Conservation (phyloP, 73 alveolate species). For the Paramecium octaurelia region DNA sequence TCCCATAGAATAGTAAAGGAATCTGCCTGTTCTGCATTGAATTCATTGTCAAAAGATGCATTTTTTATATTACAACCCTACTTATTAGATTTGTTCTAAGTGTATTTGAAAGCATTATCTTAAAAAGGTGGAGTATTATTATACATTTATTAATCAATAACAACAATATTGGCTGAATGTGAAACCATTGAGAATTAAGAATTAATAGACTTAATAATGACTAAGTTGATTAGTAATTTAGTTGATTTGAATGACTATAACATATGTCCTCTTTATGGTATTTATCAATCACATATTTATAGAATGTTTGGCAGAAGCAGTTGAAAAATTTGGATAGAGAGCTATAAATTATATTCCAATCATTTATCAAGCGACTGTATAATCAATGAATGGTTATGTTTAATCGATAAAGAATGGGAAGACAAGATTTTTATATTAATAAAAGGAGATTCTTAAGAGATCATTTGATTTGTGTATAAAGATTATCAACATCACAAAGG, state of each 20-base stretch:
- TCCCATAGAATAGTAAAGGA: slow-evolving; percentile 4
- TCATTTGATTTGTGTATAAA: not conserved
- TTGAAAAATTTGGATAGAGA: not conserved
- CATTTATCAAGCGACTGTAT: not conserved
- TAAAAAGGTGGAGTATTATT: not conserved
- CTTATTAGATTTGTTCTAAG: not conserved
- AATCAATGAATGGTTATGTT: slow-evolving; percentile 28
- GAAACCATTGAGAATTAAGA: slow-evolving; percentile 34
- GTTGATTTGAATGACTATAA: slow-evolving; percentile 11
- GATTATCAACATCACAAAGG: not conserved
- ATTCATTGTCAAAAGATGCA: not conserved
- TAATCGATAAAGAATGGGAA: not conserved
- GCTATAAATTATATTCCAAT: not conserved
- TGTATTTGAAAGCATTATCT: not conserved
- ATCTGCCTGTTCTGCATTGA: slow-evolving; percentile 21
- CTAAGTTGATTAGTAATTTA: not conserved
- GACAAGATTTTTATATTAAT: not conserved
- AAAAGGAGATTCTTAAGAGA: not conserved
- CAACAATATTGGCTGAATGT: not conserved
- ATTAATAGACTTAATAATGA: not conserved
- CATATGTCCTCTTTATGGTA: slow-evolving; percentile 40
- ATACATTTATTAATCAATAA: not conserved
- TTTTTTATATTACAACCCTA: not conserved
- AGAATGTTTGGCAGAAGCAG: slow-evolving; percentile 34
- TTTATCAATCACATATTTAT: not conserved